These are phyloP conservation scores for Rhizopus microsporus DNA, from an alignment of 371 early-diverging fungal species.

Conservation along the genomic window DNA sequence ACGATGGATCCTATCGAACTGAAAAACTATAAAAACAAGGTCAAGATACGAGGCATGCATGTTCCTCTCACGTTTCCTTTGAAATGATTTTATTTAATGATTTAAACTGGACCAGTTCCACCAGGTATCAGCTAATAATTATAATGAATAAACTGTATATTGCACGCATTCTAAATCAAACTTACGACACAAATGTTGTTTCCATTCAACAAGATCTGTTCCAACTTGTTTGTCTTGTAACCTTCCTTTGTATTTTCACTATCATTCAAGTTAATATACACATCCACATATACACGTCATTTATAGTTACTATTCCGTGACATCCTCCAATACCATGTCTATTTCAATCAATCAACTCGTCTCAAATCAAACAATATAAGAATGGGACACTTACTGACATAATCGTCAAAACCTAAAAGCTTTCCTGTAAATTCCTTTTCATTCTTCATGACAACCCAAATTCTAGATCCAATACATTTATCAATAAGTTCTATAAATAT, in stretches of 20 bases:
- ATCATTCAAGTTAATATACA: slow-evolving; percentile 5
- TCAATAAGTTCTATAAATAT: slow-evolving; percentile 86
- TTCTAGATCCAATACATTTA: slow-evolving; percentile 94
- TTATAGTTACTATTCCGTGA: slow-evolving; percentile 69
- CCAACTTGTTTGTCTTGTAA: slow-evolving; percentile 70
- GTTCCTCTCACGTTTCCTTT: slow-evolving; percentile 20
- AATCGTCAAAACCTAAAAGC: slow-evolving; percentile 97
- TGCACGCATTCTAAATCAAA: not conserved
- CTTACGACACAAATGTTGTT: slow-evolving; percentile 94
- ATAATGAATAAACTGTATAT: not conserved
- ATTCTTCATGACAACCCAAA: slow-evolving; percentile 96
- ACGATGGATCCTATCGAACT: slow-evolving; percentile 14
- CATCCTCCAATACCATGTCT: slow-evolving; percentile 97
- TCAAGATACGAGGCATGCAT: slow-evolving; percentile 38
- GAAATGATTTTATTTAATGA: slow-evolving; percentile 16
- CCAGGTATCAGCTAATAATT: slow-evolving; percentile 44
- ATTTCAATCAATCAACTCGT: slow-evolving; percentile 6
- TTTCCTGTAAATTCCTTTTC: slow-evolving; percentile 96
- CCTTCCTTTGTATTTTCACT: slow-evolving; percentile 83
- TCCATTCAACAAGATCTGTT: slow-evolving; percentile 93
- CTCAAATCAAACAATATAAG: not conserved
- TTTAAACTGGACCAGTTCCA: slow-evolving; percentile 31
- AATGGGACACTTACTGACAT: slow-evolving; percentile 75
- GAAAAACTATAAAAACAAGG: slow-evolving; percentile 50
- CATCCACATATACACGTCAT: not conserved